These are phyloP conservation scores for Suhomyces yuchorum DNA, from an alignment of 1,139 yeast species.

Conservation along the genomic window DNA sequence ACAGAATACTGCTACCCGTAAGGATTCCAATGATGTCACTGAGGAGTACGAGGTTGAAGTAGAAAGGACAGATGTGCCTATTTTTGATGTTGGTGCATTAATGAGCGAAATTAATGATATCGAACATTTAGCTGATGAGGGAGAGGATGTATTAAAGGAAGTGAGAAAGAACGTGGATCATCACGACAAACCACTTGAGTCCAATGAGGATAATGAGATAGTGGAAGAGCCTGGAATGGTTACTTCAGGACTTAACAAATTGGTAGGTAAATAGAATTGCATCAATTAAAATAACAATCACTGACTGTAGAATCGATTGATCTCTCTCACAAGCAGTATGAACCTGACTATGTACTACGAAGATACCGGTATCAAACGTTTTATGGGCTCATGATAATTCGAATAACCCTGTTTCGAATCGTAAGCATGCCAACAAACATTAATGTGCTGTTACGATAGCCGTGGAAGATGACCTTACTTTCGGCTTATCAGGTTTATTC, in stretches of 20 bases:
- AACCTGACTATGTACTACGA: too few relatives aligned
- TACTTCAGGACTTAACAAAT: not conserved
- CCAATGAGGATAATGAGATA: conserved; percentile 28
- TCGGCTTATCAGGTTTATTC: too few relatives aligned
- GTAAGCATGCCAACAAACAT: too few relatives aligned
- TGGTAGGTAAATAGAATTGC: conserved; percentile 6
- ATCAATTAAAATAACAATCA: not conserved
- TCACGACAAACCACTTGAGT: conserved; percentile 7
- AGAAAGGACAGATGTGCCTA: conserved; percentile 18
- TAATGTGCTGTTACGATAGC: too few relatives aligned
- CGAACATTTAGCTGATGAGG: conserved; percentile 32
- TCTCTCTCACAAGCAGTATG: too few relatives aligned
- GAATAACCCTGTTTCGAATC: too few relatives aligned
- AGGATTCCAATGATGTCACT: conserved; percentile 5
- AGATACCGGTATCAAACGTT: too few relatives aligned
- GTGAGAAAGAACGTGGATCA: conserved; percentile 22
- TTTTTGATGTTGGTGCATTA: conserved; percentile 52
- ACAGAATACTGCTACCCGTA: not conserved
- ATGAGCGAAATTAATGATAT: conserved; percentile 49
- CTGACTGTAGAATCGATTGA: too few relatives aligned
- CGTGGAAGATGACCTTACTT: too few relatives aligned
- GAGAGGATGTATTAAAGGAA: conserved; percentile 17
- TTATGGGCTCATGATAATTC: too few relatives aligned
- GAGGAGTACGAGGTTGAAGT: conserved; percentile 14
- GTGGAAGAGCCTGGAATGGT: conserved; percentile 11